phyloP scores from a whole-genome alignment of 192 early-diverging fungal species.

The Linnemannia exigua region DNA sequence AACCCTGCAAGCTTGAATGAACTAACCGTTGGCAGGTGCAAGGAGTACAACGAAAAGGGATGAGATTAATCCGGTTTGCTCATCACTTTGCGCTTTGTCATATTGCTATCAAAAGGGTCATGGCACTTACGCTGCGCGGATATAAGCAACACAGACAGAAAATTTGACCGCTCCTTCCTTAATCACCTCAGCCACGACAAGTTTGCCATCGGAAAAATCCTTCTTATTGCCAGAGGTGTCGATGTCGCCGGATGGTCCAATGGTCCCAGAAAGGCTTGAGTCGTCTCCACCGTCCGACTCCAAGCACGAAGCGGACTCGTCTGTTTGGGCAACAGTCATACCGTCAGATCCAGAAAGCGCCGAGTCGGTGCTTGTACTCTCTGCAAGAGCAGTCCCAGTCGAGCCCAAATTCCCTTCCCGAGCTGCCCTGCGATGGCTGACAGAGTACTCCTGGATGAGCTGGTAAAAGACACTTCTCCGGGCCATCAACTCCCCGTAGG shows the following conservation, averaged over 20 bases:
- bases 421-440: conserved; percentile 15
- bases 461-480: conserved; percentile 41
- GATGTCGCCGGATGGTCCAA: conserved; percentile 2
- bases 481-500: conserved; percentile 65
- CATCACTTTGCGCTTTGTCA: background rate
- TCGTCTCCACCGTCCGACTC: background rate
- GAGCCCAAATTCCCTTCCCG: conserved; percentile 39
- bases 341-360: background rate
- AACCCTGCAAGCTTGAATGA: conserved; percentile 56
- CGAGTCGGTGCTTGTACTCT: background rate
- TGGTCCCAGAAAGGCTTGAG: background rate
- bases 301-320: conserved; percentile 7
- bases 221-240: background rate
- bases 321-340: background rate
- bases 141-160: conserved; percentile 30
- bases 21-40: conserved; percentile 11
- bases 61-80: too few relatives aligned
- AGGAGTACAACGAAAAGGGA: conserved; percentile 38
- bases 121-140: conserved; percentile 34
- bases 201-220: background rate
- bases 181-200: conserved; percentile 27
- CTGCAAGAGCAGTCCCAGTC: background rate
- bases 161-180: conserved; percentile 27
- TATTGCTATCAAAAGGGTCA: background rate
- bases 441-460: conserved; percentile 55